phyloP scores from a whole-genome alignment of 164 flowering plant species.

The Vitis riparia region DNA sequence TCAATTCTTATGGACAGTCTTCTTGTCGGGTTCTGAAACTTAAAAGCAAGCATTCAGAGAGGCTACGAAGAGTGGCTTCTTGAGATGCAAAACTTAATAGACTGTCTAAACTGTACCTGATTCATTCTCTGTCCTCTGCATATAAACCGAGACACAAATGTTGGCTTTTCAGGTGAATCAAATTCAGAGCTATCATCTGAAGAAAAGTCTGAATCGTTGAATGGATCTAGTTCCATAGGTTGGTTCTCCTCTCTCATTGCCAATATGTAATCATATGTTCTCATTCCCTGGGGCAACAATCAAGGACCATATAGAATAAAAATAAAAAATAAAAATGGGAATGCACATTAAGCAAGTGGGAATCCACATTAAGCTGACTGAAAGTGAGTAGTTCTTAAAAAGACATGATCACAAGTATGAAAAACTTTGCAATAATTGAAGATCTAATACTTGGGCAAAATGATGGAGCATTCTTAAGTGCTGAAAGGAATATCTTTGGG shows the following conservation, averaged over 20 bases:
- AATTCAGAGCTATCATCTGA: constrained; percentile 76
- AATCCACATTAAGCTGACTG: too few relatives aligned
- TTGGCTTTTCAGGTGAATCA: constrained; percentile 58
- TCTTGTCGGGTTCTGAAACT: constrained; percentile 45
- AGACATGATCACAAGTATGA: too few relatives aligned
- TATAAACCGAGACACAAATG: constrained; percentile 44
- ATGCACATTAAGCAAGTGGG: not conserved
- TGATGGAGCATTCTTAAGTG: too few relatives aligned
- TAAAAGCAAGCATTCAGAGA: constrained; percentile 4
- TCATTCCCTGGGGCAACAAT: constrained; percentile 69
- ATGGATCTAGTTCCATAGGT: constrained; percentile 47
- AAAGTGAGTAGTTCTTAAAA: too few relatives aligned
- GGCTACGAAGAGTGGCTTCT: not conserved
- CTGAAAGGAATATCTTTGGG: too few relatives aligned
- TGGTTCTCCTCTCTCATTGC: constrained; percentile 87
- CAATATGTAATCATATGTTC: constrained; percentile 91
- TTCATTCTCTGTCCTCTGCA: constrained; percentile 38
- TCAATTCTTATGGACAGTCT: constrained; percentile 73
- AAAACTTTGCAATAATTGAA: too few relatives aligned
- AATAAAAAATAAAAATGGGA: not conserved
- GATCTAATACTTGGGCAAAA: too few relatives aligned
- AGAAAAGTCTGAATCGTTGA: constrained; percentile 65
- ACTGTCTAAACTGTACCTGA: constrained; percentile 35
- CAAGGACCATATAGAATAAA: not conserved
- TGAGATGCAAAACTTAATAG: not conserved